Conservation (phyloP, 345 rosid genomes). For the Rhizophora apiculata region DNA sequence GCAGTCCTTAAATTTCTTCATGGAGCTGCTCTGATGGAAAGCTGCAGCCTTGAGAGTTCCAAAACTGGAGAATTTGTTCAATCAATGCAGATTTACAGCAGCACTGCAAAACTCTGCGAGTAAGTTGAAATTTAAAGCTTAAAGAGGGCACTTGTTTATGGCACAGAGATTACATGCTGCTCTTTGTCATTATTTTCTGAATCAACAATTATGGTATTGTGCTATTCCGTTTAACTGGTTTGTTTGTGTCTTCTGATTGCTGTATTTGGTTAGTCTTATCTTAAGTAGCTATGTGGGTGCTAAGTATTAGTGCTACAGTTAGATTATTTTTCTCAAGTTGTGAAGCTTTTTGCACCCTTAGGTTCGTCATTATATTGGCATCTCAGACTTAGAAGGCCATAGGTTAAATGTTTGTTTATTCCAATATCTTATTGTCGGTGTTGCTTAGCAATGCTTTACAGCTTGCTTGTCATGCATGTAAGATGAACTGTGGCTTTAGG, state of each 20-base stretch:
- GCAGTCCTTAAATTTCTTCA: constrained; percentile 94
- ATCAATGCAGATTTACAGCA: constrained; percentile 58
- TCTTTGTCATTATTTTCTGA: neutral
- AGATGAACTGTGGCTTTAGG: too few species aligned
- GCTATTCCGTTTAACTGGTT: neutral
- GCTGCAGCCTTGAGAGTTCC: constrained; percentile 54
- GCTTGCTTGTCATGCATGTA: too few species aligned
- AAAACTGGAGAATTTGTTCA: constrained; percentile 71
- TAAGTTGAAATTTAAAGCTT: constrained; percentile 40
- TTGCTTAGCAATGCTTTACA: too few species aligned
- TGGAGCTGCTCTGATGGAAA: constrained; percentile 74
- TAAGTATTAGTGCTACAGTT: too few species aligned
- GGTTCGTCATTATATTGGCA: too few species aligned
- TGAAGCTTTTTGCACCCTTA: too few species aligned
- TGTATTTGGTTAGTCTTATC: too few species aligned
- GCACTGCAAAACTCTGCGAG: constrained; percentile 97
- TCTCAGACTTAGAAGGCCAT: too few species aligned
- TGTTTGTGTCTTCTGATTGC: neutral
- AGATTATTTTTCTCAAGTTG: too few species aligned
- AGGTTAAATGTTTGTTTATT: too few species aligned
- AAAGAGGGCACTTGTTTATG: neutral
- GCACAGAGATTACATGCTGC: neutral
- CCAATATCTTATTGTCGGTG: too few species aligned
- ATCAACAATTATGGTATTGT: neutral
- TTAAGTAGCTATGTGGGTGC: too few species aligned